A percentile compares a stretch with the other conserved stretches of the same genome.
Conservation (phyloP, 257 asterid genomes). For the Solanum sitiens region DNA sequence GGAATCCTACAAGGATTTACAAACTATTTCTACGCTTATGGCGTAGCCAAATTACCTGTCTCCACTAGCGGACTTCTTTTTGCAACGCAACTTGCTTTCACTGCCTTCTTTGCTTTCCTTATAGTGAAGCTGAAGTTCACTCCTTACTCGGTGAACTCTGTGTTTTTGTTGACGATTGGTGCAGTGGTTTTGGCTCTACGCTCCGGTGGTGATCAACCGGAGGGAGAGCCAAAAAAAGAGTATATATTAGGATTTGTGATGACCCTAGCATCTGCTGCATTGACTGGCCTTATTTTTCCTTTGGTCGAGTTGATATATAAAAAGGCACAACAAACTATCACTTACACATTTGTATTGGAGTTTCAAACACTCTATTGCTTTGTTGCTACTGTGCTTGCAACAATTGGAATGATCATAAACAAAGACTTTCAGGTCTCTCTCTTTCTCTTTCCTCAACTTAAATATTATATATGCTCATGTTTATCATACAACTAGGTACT, state of each 20-base stretch:
- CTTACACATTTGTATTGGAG: background rate
- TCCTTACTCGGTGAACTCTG: background rate
- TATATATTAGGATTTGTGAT: background rate
- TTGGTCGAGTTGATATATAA: background rate
- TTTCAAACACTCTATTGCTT: background rate
- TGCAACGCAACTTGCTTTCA: slow-evolving; percentile 1
- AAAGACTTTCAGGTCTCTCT: background rate
- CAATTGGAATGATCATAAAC: background rate
- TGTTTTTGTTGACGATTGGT: background rate
- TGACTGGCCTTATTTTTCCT: background rate
- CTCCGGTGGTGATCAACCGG: background rate
- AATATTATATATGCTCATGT: too few relatives aligned
- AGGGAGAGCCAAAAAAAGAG: background rate
- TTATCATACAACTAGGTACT: too few relatives aligned
- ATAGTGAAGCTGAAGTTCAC: background rate
- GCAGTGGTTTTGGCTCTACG: background rate
- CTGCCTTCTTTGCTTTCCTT: slow-evolving; percentile 1
- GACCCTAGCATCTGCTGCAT: background rate
- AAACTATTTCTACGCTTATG: background rate
- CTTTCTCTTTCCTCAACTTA: too few relatives aligned
- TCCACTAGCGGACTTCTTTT: background rate
- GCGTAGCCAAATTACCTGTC: background rate
- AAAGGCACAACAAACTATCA: background rate
- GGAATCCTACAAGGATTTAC: background rate
- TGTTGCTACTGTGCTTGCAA: background rate